These are phyloP conservation scores for Bruguiera parviflora DNA, from an alignment of 345 rosid species.

Conservation along the genomic window DNA sequence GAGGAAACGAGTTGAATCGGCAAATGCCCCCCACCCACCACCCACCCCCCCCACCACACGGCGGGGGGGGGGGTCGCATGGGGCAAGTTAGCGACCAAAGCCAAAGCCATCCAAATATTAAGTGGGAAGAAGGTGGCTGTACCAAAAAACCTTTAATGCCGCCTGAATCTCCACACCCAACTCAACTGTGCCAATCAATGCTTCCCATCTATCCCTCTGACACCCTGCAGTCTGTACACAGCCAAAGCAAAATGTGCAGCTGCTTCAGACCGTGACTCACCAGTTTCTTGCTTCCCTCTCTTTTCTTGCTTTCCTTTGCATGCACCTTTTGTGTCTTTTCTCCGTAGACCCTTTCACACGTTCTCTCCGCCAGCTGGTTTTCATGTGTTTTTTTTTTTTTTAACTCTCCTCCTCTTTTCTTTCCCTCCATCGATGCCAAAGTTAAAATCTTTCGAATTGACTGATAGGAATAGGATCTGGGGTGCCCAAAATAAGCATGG, in stretches of 20 bases:
- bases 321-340: conserved; percentile 5
- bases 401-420: neutral
- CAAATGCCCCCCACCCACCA: too few relatives aligned
- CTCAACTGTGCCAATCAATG: conserved; percentile 35
- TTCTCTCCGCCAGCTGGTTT: neutral
- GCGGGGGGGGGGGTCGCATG: neutral
- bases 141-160: conserved; percentile 20
- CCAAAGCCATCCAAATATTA: conserved; percentile 27
- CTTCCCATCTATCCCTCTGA: conserved; percentile 10
- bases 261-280: neutral
- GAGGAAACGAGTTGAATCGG: too few relatives aligned
- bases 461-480: neutral
- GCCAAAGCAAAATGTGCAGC: neutral
- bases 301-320: neutral
- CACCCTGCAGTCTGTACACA: neutral
- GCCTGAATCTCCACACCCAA: neutral
- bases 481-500: conserved; percentile 16
- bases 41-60: too few relatives aligned
- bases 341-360: neutral
- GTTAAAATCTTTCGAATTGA: neutral
- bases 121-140: conserved; percentile 38
- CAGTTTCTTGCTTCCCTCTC: conserved; percentile 5
- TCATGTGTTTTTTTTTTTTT: neutral
- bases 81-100: neutral
- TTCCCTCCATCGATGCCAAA: conserved; percentile 21